These are phyloP conservation scores for Miscanthus lutarioriparius DNA, from an alignment of 176 grass and related monocot species.

Conservation along the genomic window DNA sequence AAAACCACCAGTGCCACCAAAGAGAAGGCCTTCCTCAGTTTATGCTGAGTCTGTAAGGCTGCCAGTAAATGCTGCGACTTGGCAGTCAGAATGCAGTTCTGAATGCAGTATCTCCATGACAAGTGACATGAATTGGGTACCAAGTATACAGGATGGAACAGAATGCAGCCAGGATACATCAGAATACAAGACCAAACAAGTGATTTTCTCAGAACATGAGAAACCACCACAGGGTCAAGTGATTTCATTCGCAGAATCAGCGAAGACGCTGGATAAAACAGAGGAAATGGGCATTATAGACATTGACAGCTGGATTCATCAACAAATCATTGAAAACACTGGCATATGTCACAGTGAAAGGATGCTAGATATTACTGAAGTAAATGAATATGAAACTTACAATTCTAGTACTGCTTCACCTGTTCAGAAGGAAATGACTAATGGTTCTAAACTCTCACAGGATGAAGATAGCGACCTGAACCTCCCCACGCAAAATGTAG, in stretches of 20 bases:
- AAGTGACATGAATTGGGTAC: conserved; percentile 52
- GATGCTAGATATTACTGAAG: conserved; percentile 42
- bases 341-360: conserved; percentile 49
- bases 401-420: conserved; percentile 29
- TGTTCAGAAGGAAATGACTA: conserved; percentile 28
- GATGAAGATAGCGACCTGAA: conserved; percentile 19
- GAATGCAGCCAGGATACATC: conserved; percentile 61
- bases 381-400: conserved; percentile 27
- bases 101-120: conserved; percentile 74
- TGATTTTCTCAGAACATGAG: conserved; percentile 73
- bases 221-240: conserved; percentile 47
- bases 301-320: conserved; percentile 71
- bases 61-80: conserved; percentile 52
- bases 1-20: conserved; percentile 57
- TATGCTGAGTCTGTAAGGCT: conserved; percentile 86
- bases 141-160: conserved; percentile 50
- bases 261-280: conserved; percentile 36
- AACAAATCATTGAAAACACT: conserved; percentile 57
- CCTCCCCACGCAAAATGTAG: conserved; percentile 20
- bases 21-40: conserved; percentile 70
- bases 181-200: conserved; percentile 78
- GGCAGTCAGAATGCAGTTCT: conserved; percentile 77
- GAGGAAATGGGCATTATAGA: conserved; percentile 43
- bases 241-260: conserved; percentile 42
- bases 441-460: conserved; percentile 30